A percentile compares a stretch with the other conserved stretches of the same genome.
Conservation (phyloP, 2,329 filamentous ascomycete species). For the Fusarium nisikadoi region DNA sequence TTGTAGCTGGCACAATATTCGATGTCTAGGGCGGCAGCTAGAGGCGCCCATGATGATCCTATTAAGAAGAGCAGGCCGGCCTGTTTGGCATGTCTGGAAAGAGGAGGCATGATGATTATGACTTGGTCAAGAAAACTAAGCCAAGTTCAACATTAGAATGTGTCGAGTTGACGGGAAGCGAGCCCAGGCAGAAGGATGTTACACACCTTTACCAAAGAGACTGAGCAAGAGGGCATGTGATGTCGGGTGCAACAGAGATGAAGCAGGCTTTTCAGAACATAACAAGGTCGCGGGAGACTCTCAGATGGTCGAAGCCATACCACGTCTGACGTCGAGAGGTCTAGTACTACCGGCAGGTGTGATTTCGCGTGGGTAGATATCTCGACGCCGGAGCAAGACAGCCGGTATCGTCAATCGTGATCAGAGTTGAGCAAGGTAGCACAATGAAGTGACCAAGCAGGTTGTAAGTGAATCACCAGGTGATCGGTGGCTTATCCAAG, state of each 20-base stretch:
- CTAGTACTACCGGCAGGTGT: constrained; percentile 25
- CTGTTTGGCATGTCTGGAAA: constrained; percentile 31
- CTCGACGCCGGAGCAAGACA: constrained; percentile 24
- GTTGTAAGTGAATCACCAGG: background rate
- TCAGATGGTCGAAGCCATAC: constrained; percentile 41
- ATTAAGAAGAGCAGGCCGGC: constrained; percentile 41
- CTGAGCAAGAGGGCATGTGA: constrained; percentile 24
- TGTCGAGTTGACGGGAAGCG: background rate
- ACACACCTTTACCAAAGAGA: constrained; percentile 41
- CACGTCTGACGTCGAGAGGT: constrained; percentile 27
- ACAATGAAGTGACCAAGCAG: constrained; percentile 29
- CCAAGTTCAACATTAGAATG: constrained; percentile 12
- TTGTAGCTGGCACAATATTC: constrained; percentile 53
- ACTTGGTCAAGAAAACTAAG: constrained; percentile 22
- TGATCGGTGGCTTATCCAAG: background rate
- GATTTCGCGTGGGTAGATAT: constrained; percentile 18
- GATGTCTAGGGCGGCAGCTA: constrained; percentile 43
- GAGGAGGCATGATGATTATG: constrained; percentile 38
- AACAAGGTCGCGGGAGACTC: constrained; percentile 32
- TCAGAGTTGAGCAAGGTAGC: constrained; percentile 35
- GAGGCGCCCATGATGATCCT: constrained; percentile 37
- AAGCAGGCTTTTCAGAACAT: constrained; percentile 39
- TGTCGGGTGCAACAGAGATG: constrained; percentile 36
- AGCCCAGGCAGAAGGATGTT: background rate
- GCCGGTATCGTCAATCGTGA: constrained; percentile 30